phyloP scores from a whole-genome alignment of 2,329 filamentous ascomycete species.

The Periconia macrospinosa region DNA sequence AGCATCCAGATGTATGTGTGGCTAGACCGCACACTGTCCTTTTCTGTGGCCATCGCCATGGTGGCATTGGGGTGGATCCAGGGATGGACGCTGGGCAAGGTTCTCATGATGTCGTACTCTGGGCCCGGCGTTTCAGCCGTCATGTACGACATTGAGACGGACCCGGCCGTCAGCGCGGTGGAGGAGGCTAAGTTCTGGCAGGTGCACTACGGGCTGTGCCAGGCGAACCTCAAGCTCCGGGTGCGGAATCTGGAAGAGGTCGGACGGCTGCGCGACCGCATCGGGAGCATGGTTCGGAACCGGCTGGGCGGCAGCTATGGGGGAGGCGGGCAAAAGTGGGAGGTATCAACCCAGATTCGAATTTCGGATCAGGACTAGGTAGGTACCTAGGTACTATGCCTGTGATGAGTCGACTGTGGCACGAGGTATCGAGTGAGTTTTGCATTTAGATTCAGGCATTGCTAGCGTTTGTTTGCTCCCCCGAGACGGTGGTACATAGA shows the following conservation, averaged over 20 bases:
- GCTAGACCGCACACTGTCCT: slow-evolving; percentile 81
- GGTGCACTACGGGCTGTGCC: slow-evolving; percentile 93
- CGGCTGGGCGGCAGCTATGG: slow-evolving; percentile 83
- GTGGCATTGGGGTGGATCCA: slow-evolving; percentile 82
- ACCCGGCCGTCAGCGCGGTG: slow-evolving; percentile 73
- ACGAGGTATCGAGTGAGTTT: too few relatives aligned
- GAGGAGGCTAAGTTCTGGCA: slow-evolving; percentile 98
- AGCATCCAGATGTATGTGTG: slow-evolving; percentile 78
- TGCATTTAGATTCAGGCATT: too few relatives aligned
- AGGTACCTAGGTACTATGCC: slow-evolving; percentile 1
- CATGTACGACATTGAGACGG: slow-evolving; percentile 81
- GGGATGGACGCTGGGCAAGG: slow-evolving; percentile 82
- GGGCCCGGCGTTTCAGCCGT: slow-evolving; percentile 67
- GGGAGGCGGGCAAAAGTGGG: slow-evolving; percentile 81
- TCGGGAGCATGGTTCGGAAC: slow-evolving; percentile 79
- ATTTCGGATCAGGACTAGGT: slow-evolving; percentile 56
- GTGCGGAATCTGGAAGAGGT: slow-evolving; percentile 67
- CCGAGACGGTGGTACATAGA: too few relatives aligned
- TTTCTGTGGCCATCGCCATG: slow-evolving; percentile 83
- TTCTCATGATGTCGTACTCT: slow-evolving; percentile 91
- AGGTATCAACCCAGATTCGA: slow-evolving; percentile 87
- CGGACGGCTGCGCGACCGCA: slow-evolving; percentile 71
- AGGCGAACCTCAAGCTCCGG: slow-evolving; percentile 87
- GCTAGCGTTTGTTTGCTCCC: too few relatives aligned
- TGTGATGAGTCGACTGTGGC: too few relatives aligned